Evolutionary conservation across 1,284 basidiomycete genomes (phyloP), one percentile per base, ranked within the genome.

Genomic region (Amylostereum chailletii): DNA sequence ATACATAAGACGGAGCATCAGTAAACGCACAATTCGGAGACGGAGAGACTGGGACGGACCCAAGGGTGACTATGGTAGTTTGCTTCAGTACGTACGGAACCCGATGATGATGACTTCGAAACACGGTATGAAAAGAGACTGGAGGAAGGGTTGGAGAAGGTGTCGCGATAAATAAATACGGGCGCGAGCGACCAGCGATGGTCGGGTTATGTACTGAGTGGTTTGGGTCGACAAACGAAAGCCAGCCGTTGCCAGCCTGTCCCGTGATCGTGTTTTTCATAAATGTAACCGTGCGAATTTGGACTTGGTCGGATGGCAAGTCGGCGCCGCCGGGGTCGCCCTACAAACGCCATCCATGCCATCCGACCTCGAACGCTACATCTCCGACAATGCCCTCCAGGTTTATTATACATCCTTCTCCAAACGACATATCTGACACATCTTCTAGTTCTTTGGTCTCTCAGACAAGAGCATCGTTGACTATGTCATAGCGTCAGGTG

Each of bases 401-500:
- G 89, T 91, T 60, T 61, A 83, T 71, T 29, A 31, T 10, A 5
- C 19, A 4, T 32, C 31, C 30, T 49, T n/a, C 29, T 9, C 31
- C 2, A 2, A 1, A 36, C 49, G 36, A 3, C 44, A 10, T 34
- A 27, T 40, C 31, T 48, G 36, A 32, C 46, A 30, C 43, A 41
- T 42, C 36, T 34, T 53, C 2, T 58, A 91, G 87, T 75, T 92
- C 55, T 85, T 94, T 58, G 88, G 86, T 51, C 77, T 90, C 42
- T 82, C 90, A 19, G 87, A 94, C 68, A 75, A 76, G 54, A 90
- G 81, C 55, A 89, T 87, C 52, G 80, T 91, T 57, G 86, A 91
- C 70, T 94, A 85, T 67, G 85, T 94, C 33, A 72, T 90, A 65
- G 89, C 90, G 43, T 81, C 86, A 65, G 90, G 90, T 86, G 54